Evolutionary conservation across 2,329 filamentous ascomycete genomes (phyloP).

Genomic region (Beauveria sp.): DNA sequence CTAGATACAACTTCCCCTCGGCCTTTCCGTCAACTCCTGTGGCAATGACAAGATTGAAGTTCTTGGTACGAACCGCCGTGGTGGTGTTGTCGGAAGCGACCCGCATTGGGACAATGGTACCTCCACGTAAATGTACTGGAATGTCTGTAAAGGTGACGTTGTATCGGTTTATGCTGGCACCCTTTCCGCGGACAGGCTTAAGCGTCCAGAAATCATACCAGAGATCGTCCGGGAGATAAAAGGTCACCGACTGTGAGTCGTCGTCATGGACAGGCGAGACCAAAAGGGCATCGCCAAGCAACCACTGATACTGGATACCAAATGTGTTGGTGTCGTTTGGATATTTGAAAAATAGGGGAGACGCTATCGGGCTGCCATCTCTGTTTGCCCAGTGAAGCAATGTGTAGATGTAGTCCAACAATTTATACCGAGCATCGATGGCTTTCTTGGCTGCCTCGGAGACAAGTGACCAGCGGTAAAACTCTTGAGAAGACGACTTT

Average conservation of each 20-base stretch:
- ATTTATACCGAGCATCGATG: slow-evolving; percentile 60
- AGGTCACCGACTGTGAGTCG: slow-evolving; percentile 29
- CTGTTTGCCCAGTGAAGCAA: slow-evolving; percentile 50
- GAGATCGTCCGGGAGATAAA: slow-evolving; percentile 38
- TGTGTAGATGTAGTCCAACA: slow-evolving; percentile 70
- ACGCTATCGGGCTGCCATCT: slow-evolving; percentile 55
- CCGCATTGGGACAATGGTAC: slow-evolving; percentile 53
- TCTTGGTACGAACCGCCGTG: slow-evolving; percentile 49
- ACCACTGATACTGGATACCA: slow-evolving; percentile 36
- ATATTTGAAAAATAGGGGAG: slow-evolving; percentile 63
- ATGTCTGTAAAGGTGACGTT: slow-evolving; percentile 40
- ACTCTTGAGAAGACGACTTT: slow-evolving; percentile 44
- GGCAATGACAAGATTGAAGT: slow-evolving; percentile 63
- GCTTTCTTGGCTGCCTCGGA: slow-evolving; percentile 54
- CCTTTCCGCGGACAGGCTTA: slow-evolving; percentile 7
- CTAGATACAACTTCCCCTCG: too few species aligned
- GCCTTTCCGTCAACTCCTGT: slow-evolving; percentile 28
- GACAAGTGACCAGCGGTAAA: slow-evolving; percentile 57
- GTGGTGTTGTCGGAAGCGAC: slow-evolving; percentile 52
- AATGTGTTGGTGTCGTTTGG: slow-evolving; percentile 36
- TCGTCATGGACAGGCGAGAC: slow-evolving; percentile 36
- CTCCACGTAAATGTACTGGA: slow-evolving; percentile 56
- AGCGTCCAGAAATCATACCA: slow-evolving; percentile 42
- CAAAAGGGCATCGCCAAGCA: slow-evolving; percentile 35
- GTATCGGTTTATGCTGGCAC: slow-evolving; percentile 18